Evolutionary conservation across 176 grass and related monocot genomes (phyloP), one percentile per base, ranked within the genome.

Genomic region (Pontederia paniculata): DNA sequence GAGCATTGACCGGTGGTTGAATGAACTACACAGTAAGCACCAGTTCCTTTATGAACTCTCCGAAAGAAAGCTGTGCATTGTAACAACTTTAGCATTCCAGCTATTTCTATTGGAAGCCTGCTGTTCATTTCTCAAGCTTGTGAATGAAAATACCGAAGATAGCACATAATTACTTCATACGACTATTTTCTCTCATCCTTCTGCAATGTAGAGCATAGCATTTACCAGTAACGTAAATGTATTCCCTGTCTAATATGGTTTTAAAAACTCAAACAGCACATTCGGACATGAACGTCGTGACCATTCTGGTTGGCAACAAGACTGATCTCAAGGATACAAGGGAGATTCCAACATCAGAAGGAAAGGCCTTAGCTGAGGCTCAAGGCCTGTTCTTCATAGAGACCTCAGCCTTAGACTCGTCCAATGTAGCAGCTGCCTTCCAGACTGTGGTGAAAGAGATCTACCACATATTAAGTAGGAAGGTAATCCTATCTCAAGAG

Each of bases 301-400:
- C 47, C 10, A 49, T 49, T 12, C 15, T 49, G 10, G 47, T 49
- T 16, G 47, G 47, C 48, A 50, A 50, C 14, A 50, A 50, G 16
- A 50, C 48, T 50, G 48, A 50, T 14, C 48, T 50, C 2, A 50
- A n/a, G 48, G 48, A 50, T 50, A n/a, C 14, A 50, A 50, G 48
- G 12, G 48, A 17, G 16, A n/a, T 50, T 4, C 52, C 49, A n/a
- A 50, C 11, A 17, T 12, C 48, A 50, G 14, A 50, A 14, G 48
- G 48, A 5, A 17, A 50, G 48, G 17, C 50, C 23, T 17, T 67
- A 20, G 64, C 64, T 4, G 64, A 67, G 49, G 11, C 28, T 7
- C 64, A 67, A 14, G n/a, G 64, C 48, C 48, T 67, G 28, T 67
- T 67, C 28, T 67, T 67, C 50, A 67, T 67, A 50, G 64, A 67